Conservation (phyloP, 2,329 filamentous ascomycete species). For the Penicillium janthinellum region DNA sequence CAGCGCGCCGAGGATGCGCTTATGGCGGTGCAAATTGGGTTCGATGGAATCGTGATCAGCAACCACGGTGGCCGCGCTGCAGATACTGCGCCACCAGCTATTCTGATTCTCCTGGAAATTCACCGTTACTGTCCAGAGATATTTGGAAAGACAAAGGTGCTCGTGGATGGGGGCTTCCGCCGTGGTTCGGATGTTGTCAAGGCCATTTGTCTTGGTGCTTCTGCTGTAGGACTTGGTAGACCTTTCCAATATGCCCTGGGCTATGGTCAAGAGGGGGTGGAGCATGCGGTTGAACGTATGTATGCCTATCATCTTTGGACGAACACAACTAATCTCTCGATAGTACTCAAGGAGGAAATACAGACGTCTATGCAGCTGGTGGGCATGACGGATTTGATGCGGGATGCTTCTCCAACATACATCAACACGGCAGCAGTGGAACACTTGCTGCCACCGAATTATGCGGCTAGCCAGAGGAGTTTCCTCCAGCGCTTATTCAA, state of each 20-base stretch:
- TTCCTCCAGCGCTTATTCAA: neutral
- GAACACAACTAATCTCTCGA: neutral
- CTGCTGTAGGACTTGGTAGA: conserved; percentile 51
- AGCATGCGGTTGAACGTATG: conserved; percentile 12
- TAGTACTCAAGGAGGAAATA: conserved; percentile 12
- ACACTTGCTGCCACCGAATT: conserved; percentile 4
- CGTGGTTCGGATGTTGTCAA: conserved; percentile 56
- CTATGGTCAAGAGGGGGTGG: conserved; percentile 12
- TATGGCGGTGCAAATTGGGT: conserved; percentile 6
- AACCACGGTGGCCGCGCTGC: conserved; percentile 58
- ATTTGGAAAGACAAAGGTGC: conserved; percentile 50
- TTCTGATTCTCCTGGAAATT: conserved; percentile 53
- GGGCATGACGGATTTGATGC: conserved; percentile 12
- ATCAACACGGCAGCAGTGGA: conserved; percentile 10
- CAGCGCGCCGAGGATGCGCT: conserved; percentile 11
- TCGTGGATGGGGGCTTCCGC: conserved; percentile 54
- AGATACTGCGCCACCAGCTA: conserved; percentile 49
- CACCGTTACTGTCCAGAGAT: conserved; percentile 49
- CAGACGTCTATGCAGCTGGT: conserved; percentile 8
- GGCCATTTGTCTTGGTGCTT: conserved; percentile 52
- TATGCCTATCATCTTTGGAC: neutral
- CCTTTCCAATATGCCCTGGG: conserved; percentile 5
- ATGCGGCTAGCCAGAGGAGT: neutral
- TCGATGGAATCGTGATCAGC: conserved; percentile 14
- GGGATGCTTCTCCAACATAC: conserved; percentile 8